Evolutionary conservation across 306 rosid genomes (phyloP), one percentile per base, ranked within the genome.

Genomic region (Quercus wislizeni): DNA sequence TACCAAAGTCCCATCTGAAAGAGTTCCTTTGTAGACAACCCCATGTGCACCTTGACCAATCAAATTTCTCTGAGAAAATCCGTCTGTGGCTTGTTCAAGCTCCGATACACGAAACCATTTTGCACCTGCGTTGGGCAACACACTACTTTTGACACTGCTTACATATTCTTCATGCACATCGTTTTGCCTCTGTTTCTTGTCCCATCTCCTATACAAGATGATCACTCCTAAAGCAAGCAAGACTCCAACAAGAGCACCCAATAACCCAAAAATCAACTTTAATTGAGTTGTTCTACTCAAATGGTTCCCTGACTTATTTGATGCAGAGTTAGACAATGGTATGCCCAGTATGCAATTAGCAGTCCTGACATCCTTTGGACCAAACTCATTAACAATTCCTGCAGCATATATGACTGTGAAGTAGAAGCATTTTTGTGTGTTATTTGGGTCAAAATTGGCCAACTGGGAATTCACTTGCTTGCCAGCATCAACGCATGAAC

Each of bases 41-140:
- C 97, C 98, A 83, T 85, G 83, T 18, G 91, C 84, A 18, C 97
- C 98, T 82, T 83, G 92, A 19, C 97, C 98, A 23, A 93, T 73
- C 79, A 90, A 14, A 78, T 91, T 92, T 75, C 54, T 83, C 86
- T 86, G 85, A 6, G 96, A 83, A 55, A 93, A 93, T 30, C 91
- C 89, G 8, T 71, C 68, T 0, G 98, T 92, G 28, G 97, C 98
- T 4, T 56, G 76, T 55, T 90, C 97, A 6, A 94, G 92, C 78
- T 92, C 98, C 0, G 90, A 73, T 35, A 89, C 23, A 3, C 78
- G 86, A 73, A 91, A 92, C 98, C 95, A 92, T 71, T 87, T 91
- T 0, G 91, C 89, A 8, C 96, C 96, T 0, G 95, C 71, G 54
- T 84, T 81, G 52, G 91, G 93, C 73, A 87, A 78, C 75, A 86